Evolutionary conservation across 2,329 filamentous ascomycete genomes (phyloP), one percentile per base, ranked within the genome.

Genomic region (Exophiala sp.): DNA sequence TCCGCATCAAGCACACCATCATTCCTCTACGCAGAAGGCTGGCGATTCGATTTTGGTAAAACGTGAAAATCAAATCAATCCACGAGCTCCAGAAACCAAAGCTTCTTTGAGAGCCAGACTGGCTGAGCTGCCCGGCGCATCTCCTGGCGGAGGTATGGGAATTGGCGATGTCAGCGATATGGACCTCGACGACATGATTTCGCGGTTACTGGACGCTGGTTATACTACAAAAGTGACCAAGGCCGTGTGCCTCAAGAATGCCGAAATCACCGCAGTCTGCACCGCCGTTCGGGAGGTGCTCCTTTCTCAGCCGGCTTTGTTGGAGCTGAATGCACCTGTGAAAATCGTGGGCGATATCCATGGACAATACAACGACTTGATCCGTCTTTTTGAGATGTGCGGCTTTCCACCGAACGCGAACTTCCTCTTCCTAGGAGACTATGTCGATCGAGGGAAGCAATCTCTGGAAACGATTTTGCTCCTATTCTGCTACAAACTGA

Each of bases 321-420:
- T 99, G 52, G 94, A 99, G 72, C 81, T 99, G 42, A 87, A 92
- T 59, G 89, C 94, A 3, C 92, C 94, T 0, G 94, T 99, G 67
- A 99, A 99, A 76, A 95, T 99, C 65, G 94, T 97, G 24, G 92
- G 92, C 47, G 92, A 97, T 69, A 90, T 97, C 11, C 92, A 97
- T 69, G 92, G 92, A 47, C 92, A 97, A 72, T 97, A 96, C 71
- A 95, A 91, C 9, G 92, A 97, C 71, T 76, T 97, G 47, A 95
- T 97, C 66, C 86, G 92, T 60, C 89, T 97, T 82, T 97, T 97
- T 67, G 92, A 97, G 71, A 96, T 96, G 91, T 96, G 92, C 68
- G 92, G 92, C 4, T 97, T 96, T 67, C 92, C 92, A 6, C 92
- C 92, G 1, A 87, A 83, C 58, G 84, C 91, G 36, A 97, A 97